A percentile compares a stretch with the other conserved stretches of the same genome.
phyloP scores from a whole-genome alignment of 495 filamentous ascomycete genomes.

The Podospora sp. region DNA sequence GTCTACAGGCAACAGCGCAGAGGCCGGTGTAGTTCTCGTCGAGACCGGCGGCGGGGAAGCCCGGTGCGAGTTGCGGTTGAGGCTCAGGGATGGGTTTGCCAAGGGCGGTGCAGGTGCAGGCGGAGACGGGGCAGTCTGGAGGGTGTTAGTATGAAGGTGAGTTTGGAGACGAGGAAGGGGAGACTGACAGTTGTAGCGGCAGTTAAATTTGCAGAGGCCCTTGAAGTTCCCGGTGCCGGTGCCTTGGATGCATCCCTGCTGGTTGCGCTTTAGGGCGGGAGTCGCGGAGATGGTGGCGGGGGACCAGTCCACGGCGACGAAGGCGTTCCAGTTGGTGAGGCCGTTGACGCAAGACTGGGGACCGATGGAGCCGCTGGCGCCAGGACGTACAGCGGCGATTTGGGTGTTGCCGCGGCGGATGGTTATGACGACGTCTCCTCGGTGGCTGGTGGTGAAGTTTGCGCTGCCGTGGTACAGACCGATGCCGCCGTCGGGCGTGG shows the following conservation, averaged over 20 bases:
- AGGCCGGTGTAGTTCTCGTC: slow-evolving; percentile 2
- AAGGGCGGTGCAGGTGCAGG: not conserved
- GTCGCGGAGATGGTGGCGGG: not conserved
- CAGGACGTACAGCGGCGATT: not conserved
- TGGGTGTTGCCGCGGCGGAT: slow-evolving; percentile 37
- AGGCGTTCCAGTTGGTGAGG: slow-evolving; percentile 10
- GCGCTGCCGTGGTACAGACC: slow-evolving; percentile 52
- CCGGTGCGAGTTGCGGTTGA: not conserved
- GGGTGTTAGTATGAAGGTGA: not conserved
- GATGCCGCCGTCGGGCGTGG: slow-evolving; percentile 33
- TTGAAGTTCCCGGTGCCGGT: not conserved
- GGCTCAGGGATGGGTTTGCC: not conserved
- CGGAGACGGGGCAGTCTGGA: not conserved
- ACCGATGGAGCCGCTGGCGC: not conserved
- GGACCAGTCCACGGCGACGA: not conserved
- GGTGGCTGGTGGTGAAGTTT: slow-evolving; percentile 42
- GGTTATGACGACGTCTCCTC: slow-evolving; percentile 53
- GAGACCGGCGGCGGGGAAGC: not conserved
- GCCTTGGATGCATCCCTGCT: slow-evolving; percentile 14
- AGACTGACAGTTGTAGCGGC: not conserved
- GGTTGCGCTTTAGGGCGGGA: not conserved
- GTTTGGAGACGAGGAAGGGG: not conserved
- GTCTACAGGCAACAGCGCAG: not conserved
- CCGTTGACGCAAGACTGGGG: not conserved
- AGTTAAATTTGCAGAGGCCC: slow-evolving; percentile 2